Percentiles rank a stretch among this genome's conserved stretches.
Evolutionary conservation across 306 rosid species (phyloP).

Genomic region (Begonia loranthoides): DNA sequence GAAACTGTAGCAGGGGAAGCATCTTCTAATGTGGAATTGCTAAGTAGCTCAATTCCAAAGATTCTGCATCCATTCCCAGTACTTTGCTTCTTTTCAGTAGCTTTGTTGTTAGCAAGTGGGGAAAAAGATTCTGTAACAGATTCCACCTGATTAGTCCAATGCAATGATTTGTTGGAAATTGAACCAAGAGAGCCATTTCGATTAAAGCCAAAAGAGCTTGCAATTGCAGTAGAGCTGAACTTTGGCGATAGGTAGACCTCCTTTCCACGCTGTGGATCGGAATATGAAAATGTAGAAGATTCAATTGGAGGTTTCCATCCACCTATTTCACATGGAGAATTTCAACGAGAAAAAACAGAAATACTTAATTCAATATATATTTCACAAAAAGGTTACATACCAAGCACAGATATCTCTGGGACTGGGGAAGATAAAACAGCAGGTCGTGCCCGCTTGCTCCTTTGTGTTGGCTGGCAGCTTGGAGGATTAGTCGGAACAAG

Average conservation of each 20-base stretch:
- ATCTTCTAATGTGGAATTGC: conserved; percentile 47
- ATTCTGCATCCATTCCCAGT: conserved; percentile 70
- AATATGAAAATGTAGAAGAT: conserved; percentile 44
- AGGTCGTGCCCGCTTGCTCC: conserved; percentile 83
- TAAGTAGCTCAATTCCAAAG: conserved; percentile 79
- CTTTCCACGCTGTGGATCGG: conserved; percentile 49
- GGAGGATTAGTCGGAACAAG: conserved; percentile 54
- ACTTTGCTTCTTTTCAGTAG: conserved; percentile 51
- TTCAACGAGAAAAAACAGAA: not conserved
- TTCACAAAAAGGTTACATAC: conserved; percentile 25
- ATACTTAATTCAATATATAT: conserved; percentile 4
- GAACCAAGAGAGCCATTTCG: conserved; percentile 43
- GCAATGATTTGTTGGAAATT: conserved; percentile 47
- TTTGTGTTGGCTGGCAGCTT: conserved; percentile 56
- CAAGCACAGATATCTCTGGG: conserved; percentile 49
- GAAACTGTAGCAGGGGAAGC: conserved; percentile 31
- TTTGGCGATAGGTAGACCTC: conserved; percentile 53
- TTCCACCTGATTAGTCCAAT: conserved; percentile 64
- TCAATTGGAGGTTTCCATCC: conserved; percentile 65
- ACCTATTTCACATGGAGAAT: conserved; percentile 30
- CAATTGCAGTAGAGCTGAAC: conserved; percentile 40
- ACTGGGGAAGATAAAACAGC: conserved; percentile 48
- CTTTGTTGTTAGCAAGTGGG: conserved; percentile 38
- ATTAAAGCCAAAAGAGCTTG: conserved; percentile 47
- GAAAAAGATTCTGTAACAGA: conserved; percentile 45